These are phyloP conservation scores for Chloropicon primus DNA, from an alignment of 139 green algal genomes.

Conservation along the genomic window DNA sequence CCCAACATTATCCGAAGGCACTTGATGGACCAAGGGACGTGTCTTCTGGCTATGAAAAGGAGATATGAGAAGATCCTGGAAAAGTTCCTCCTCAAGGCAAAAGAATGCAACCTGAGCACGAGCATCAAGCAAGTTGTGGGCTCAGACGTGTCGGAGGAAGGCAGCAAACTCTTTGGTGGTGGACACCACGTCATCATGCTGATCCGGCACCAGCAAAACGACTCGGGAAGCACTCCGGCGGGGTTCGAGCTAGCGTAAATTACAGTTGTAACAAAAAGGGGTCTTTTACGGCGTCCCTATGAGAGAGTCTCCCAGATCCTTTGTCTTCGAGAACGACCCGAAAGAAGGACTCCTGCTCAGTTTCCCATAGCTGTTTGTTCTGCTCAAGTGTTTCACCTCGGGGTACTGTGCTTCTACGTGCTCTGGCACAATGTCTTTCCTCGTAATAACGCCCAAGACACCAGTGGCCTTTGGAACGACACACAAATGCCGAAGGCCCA, in stretches of 20 bases:
- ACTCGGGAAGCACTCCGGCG: not conserved
- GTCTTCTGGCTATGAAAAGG: not conserved
- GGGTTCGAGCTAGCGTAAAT: not conserved
- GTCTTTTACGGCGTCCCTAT: too few relatives aligned
- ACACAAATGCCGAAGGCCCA: constrained; percentile 12
- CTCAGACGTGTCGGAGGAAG: not conserved
- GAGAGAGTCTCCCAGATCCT: not conserved
- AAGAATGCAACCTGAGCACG: not conserved
- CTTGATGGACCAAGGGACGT: not conserved
- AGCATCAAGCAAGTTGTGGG: not conserved
- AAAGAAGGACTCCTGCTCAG: not conserved
- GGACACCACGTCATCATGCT: not conserved
- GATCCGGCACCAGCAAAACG: not conserved
- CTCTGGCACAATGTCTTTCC: constrained; percentile 11
- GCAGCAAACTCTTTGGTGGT: not conserved
- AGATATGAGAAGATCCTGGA: not conserved
- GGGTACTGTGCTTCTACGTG: not conserved
- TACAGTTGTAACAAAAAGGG: too few relatives aligned
- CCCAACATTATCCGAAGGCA: not conserved
- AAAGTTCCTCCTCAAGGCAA: not conserved
- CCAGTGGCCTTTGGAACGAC: not conserved
- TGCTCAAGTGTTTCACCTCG: not conserved
- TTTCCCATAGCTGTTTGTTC: not conserved
- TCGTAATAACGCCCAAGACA: constrained; percentile 7
- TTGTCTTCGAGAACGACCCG: not conserved